Evolutionary conservation across 768 basidiomycete species (phyloP), one percentile per base, ranked within the genome.

Genomic region (Phylloporus scabripes): DNA sequence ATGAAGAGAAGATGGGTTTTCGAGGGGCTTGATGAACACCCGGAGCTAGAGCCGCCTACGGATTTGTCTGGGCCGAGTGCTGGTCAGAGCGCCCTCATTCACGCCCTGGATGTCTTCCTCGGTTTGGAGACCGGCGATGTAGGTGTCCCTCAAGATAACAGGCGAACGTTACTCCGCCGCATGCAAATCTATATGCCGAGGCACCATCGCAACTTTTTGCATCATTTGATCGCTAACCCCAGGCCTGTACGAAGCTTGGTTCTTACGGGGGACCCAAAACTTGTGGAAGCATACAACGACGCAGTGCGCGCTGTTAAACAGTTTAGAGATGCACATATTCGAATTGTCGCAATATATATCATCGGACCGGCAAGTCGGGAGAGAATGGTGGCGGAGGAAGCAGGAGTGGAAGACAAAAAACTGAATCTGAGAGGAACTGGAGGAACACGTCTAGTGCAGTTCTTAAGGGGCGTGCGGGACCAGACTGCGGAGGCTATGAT

Each of bases 141-240:
- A 45, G 37, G 46, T 33, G 64, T 36, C 5, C 18, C 21, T 18
- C 24, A 33, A 10, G 51, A 55, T 2, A 53, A 60, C 44, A 48
- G 50, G 31, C 48, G 58, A 58, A 50, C 79, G 7, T 83, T 89
- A 61, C 75, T 91, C 48, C 71, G 77, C 42, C 76, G 84, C 29
- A 89, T 91, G 88, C 78, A 85, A 46, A 66, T 70, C 7, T 92
- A 92, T 67, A 92, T 92, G 90, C 87, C 90, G 6, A 75, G 80
- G 10, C 80, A 83, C 54, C 89, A 92, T 61, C 83, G 87, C 23
- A 70, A 77, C n/a, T 92, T 91, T 69, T 70, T 92, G 23, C 72
- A 70, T 45, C 85, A 90, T 61, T 77, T 92, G 23, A 63, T 74
- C 9, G 63, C 70, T 10, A 79, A 76, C 48, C 81, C 82, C 3